Percentiles rank a stretch among this genome's conserved stretches.
Conservation (phyloP, 176 grass and related monocot species). For the Lolium perenne region DNA sequence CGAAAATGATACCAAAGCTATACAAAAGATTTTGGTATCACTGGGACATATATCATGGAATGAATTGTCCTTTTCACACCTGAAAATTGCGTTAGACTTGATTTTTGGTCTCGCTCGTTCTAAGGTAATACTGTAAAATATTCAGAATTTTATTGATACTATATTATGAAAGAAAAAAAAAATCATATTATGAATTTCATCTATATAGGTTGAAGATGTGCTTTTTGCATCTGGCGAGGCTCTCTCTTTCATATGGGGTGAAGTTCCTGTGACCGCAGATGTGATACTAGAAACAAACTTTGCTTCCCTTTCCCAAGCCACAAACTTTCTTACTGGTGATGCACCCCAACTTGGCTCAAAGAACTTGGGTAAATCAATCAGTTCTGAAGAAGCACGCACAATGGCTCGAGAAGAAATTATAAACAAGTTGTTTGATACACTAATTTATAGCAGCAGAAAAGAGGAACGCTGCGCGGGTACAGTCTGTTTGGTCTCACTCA, state of each 20-base stretch:
- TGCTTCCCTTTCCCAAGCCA: constrained; percentile 83
- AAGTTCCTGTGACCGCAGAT: constrained; percentile 78
- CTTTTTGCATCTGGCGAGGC: constrained; percentile 95
- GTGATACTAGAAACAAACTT: constrained; percentile 87
- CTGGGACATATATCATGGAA: constrained; percentile 92
- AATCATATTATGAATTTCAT: constrained; percentile 24
- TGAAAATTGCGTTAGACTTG: constrained; percentile 77
- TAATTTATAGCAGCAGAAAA: constrained; percentile 95
- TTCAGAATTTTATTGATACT: constrained; percentile 14
- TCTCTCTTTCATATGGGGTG: constrained; percentile 96
- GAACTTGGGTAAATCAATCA: constrained; percentile 52
- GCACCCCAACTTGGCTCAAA: constrained; percentile 49
- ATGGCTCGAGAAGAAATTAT: constrained; percentile 75
- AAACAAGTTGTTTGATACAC: constrained; percentile 79
- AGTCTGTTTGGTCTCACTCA: constrained; percentile 95
- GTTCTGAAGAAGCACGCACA: constrained; percentile 59
- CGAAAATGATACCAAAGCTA: constrained; percentile 89
- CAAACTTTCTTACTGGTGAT: constrained; percentile 82
- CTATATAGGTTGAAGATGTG: constrained; percentile 86
- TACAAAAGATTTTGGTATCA: constrained; percentile 91
- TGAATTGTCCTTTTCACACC: constrained; percentile 77
- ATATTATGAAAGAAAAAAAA: constrained; percentile 33
- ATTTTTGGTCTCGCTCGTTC: constrained; percentile 87
- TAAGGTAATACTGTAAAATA: constrained; percentile 61
- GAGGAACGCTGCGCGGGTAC: constrained; percentile 91